These are phyloP conservation scores for Oryza longistaminata DNA, from an alignment of 176 grass and related monocot genomes.

Conservation along the genomic window DNA sequence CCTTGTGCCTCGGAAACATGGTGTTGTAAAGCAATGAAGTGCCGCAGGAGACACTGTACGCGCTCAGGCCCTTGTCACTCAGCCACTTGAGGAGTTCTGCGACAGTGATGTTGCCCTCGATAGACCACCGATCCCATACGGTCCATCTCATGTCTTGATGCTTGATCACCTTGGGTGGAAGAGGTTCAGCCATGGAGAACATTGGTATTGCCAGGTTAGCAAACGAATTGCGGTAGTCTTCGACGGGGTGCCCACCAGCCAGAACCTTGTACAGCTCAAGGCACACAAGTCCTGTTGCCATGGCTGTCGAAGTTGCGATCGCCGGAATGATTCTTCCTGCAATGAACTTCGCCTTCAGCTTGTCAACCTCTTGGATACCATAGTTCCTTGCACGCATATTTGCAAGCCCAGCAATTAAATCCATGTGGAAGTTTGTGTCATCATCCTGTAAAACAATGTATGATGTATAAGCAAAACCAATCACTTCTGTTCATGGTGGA, in stretches of 20 bases:
- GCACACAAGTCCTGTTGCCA: constrained; percentile 85
- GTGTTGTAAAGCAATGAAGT: constrained; percentile 74
- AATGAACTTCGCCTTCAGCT: constrained; percentile 78
- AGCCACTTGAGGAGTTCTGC: constrained; percentile 67
- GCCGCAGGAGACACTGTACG: constrained; percentile 72
- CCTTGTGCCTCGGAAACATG: constrained; percentile 63
- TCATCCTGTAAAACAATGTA: constrained; percentile 60
- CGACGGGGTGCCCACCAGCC: constrained; percentile 54
- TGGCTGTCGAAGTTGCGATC: constrained; percentile 72
- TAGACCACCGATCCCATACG: constrained; percentile 75
- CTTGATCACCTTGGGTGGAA: constrained; percentile 61
- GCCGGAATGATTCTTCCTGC: constrained; percentile 79
- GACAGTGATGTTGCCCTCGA: constrained; percentile 63
- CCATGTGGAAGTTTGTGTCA: constrained; percentile 82
- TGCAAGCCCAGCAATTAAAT: constrained; percentile 74
- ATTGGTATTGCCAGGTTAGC: constrained; percentile 69
- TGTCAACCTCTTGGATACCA: constrained; percentile 68
- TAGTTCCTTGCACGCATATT: constrained; percentile 93
- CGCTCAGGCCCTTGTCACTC: constrained; percentile 61
- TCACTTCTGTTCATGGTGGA: constrained; percentile 17
- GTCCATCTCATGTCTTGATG: constrained; percentile 67
- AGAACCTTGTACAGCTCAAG: constrained; percentile 93
- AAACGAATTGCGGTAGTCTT: constrained; percentile 80
- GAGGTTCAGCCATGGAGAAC: constrained; percentile 65
- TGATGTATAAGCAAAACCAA: constrained; percentile 14